These are phyloP conservation scores for Aspergillus panamensis DNA, from an alignment of 495 filamentous ascomycete genomes.

Conservation along the genomic window DNA sequence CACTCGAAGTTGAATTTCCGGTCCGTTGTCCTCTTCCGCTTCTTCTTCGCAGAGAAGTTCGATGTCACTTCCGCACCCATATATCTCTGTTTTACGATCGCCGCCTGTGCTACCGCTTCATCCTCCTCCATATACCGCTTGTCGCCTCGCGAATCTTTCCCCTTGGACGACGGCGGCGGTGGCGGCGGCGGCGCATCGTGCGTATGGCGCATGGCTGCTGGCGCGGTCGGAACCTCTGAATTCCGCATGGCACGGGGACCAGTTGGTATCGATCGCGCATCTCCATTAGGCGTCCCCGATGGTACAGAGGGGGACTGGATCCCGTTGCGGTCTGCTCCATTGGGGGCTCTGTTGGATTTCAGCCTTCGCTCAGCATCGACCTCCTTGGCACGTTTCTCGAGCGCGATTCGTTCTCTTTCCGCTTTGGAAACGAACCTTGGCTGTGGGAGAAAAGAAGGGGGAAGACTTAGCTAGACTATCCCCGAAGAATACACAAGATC, in stretches of 20 bases:
- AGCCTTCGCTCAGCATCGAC: conserved; percentile 62
- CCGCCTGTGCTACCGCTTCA: conserved; percentile 62
- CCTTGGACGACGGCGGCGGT: conserved; percentile 48
- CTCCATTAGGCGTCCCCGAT: conserved; percentile 25
- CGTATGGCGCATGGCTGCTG: conserved; percentile 49
- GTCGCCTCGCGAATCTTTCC: conserved; percentile 46
- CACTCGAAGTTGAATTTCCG: conserved; percentile 99
- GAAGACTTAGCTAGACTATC: conserved; percentile 18
- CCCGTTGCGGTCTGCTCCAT: conserved; percentile 31
- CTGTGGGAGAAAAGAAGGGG: conserved; percentile 43
- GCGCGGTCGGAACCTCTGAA: conserved; percentile 50
- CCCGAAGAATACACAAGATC: background rate
- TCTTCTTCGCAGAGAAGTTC: conserved; percentile 95
- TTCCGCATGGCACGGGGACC: conserved; percentile 74
- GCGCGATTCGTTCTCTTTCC: conserved; percentile 77
- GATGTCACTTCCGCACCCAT: conserved; percentile 89
- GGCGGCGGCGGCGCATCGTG: conserved; percentile 48
- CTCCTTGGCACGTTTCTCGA: conserved; percentile 83
- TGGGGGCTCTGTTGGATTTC: conserved; percentile 25
- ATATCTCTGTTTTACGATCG: conserved; percentile 75
- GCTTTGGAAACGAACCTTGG: conserved; percentile 92
- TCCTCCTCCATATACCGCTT: conserved; percentile 48
- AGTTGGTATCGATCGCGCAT: conserved; percentile 56
- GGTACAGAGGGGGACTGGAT: conserved; percentile 9
- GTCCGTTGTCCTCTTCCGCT: conserved; percentile 86